A percentile compares a stretch with the other conserved stretches of the same genome.
Evolutionary conservation across 1,284 basidiomycete genomes (phyloP).

Genomic region (Heterobasidion annosum): DNA sequence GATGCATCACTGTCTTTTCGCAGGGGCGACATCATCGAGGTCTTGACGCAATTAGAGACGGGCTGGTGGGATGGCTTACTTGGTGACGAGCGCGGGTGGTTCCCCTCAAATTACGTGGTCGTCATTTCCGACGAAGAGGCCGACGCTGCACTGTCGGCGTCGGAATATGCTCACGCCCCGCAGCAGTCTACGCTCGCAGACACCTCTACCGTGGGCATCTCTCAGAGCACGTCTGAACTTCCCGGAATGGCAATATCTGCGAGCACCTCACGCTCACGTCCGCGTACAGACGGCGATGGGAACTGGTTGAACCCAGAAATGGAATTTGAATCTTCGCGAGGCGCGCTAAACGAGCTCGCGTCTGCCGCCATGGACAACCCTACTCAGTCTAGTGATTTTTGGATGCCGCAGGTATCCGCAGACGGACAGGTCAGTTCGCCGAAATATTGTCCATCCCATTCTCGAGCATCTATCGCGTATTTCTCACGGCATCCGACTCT

Average conservation of each 20-base stretch:
- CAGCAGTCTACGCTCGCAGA: slow-evolving; percentile 2
- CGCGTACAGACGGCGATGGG: neutral
- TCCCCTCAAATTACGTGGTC: slow-evolving; percentile 92
- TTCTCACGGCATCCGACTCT: neutral
- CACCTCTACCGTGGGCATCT: neutral
- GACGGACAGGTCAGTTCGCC: slow-evolving; percentile 58
- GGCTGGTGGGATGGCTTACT: slow-evolving; percentile 99
- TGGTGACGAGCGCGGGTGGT: slow-evolving; percentile 89
- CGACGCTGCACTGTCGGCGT: slow-evolving; percentile 48
- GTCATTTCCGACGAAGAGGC: slow-evolving; percentile 76
- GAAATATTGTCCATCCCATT: neutral
- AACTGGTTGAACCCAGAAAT: slow-evolving; percentile 6
- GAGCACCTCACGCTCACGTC: slow-evolving; percentile 1
- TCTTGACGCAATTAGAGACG: slow-evolving; percentile 83
- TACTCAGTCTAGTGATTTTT: slow-evolving; percentile 60
- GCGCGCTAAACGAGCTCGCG: slow-evolving; percentile 1
- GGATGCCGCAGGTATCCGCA: slow-evolving; percentile 58
- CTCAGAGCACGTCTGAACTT: slow-evolving; percentile 4
- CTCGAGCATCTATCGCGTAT: neutral
- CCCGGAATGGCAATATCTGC: slow-evolving; percentile 1
- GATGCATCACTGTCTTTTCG: slow-evolving; percentile 83
- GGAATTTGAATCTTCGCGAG: slow-evolving; percentile 2
- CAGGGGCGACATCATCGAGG: slow-evolving; percentile 88
- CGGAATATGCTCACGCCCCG: slow-evolving; percentile 7
- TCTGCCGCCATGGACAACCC: slow-evolving; percentile 8